phyloP scores from a whole-genome alignment of 306 rosid genomes.

The Ochetophila trinervis region DNA sequence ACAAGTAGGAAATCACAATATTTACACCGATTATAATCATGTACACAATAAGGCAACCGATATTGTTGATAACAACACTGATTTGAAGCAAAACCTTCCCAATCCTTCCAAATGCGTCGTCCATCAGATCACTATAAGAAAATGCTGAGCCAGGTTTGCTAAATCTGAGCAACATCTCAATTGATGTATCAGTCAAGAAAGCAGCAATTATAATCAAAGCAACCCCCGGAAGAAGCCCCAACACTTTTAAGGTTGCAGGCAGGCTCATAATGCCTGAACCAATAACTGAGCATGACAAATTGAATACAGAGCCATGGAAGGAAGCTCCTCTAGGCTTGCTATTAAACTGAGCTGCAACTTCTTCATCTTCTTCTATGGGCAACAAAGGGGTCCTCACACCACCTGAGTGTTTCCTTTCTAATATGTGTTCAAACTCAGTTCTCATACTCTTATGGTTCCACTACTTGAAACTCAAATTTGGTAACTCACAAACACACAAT shows the following conservation, averaged over 20 bases:
- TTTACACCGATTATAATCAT: conserved; percentile 45
- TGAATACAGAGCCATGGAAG: conserved; percentile 36
- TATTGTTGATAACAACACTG: conserved; percentile 33
- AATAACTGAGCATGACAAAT: conserved; percentile 32
- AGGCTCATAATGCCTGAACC: conserved; percentile 45
- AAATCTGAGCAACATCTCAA: conserved; percentile 39
- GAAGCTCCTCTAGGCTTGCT: conserved; percentile 33
- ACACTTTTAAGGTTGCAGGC: conserved; percentile 39
- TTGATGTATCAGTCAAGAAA: conserved; percentile 35
- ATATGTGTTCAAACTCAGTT: conserved; percentile 14
- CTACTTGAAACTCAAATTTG: too few species aligned
- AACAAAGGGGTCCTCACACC: conserved; percentile 33
- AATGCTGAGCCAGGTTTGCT: conserved; percentile 24
- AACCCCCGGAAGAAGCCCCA: conserved; percentile 37
- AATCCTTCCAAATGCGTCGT: conserved; percentile 30
- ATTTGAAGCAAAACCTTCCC: conserved; percentile 34
- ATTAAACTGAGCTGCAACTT: not conserved
- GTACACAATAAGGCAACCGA: conserved; percentile 37
- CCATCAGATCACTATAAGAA: conserved; percentile 40
- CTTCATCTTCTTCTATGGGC: conserved; percentile 16
- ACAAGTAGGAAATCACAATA: not conserved
- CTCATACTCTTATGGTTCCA: conserved; percentile 1
- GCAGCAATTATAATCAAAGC: conserved; percentile 27
- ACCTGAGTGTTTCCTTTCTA: not conserved
- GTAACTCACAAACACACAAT: too few species aligned